Evolutionary conservation across 257 asterid genomes (phyloP).

Genomic region (Thymus quinquecostatus): DNA sequence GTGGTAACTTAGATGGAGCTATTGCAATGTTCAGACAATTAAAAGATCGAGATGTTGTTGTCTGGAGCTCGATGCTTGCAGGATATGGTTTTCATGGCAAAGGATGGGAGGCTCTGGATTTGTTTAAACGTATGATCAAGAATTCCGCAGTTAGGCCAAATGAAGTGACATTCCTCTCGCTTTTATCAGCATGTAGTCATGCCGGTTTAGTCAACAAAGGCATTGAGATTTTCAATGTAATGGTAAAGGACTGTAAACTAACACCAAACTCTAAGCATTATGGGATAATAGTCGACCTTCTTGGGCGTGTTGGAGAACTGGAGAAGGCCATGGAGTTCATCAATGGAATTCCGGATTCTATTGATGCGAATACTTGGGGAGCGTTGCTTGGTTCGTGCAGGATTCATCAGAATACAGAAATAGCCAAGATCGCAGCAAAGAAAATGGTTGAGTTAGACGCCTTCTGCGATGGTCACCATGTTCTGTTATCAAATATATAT

Average conservation of each 20-base stretch:
- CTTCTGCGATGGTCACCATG: conserved; percentile 50
- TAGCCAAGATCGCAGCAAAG: conserved; percentile 64
- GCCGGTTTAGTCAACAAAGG: conserved; percentile 74
- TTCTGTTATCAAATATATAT: conserved; percentile 63
- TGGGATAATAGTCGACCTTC: conserved; percentile 63
- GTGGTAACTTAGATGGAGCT: conserved; percentile 68
- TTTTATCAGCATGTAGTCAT: conserved; percentile 79
- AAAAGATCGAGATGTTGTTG: conserved; percentile 53
- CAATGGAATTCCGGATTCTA: conserved; percentile 41
- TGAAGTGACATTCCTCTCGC: conserved; percentile 59
- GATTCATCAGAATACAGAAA: conserved; percentile 52
- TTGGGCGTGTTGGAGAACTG: conserved; percentile 67
- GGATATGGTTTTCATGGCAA: conserved; percentile 70
- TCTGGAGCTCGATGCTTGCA: conserved; percentile 82
- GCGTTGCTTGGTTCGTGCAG: conserved; percentile 70
- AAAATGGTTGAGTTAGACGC: conserved; percentile 49
- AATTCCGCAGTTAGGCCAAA: conserved; percentile 53
- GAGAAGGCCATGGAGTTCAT: conserved; percentile 60
- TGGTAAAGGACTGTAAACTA: conserved; percentile 56
- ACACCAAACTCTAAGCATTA: conserved; percentile 68
- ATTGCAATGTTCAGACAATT: conserved; percentile 44
- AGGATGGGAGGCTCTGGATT: conserved; percentile 57
- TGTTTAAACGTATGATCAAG: conserved; percentile 58
- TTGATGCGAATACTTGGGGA: conserved; percentile 63
- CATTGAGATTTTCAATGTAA: conserved; percentile 47